Percentiles rank a stretch among this genome's conserved stretches.
Evolutionary conservation across 2,329 filamentous ascomycete species (phyloP).

Genomic region (Rhinocladiella mackenziei): DNA sequence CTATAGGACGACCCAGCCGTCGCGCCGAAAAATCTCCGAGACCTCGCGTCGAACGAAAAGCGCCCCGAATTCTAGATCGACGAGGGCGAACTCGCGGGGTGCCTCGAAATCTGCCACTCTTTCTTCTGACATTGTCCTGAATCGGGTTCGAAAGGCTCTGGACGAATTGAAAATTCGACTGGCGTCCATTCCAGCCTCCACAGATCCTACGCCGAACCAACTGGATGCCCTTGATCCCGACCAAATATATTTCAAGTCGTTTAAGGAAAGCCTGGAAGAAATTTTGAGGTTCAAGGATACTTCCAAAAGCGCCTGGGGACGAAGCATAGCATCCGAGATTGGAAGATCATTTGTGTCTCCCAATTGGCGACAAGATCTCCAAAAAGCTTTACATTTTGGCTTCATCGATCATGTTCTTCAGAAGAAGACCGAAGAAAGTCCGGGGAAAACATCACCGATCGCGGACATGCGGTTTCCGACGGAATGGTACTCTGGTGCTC

Average conservation of each 20-base stretch:
- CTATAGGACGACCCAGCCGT: conserved; percentile 28
- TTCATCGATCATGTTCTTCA: conserved; percentile 27
- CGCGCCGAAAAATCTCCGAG: not conserved
- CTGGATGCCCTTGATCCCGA: conserved; percentile 21
- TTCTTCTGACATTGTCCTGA: not conserved
- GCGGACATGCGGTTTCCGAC: conserved; percentile 67
- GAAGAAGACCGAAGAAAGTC: conserved; percentile 8
- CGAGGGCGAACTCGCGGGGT: not conserved
- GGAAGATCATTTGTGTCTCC: conserved; percentile 8
- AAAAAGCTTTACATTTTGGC: conserved; percentile 22
- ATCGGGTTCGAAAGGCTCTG: conserved; percentile 9
- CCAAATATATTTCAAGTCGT: conserved; percentile 13
- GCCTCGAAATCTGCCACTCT: not conserved
- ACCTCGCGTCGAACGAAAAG: no score
- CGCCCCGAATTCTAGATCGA: not conserved
- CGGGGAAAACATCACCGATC: conserved; percentile 3
- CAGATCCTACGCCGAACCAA: conserved; percentile 13
- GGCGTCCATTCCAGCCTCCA: conserved; percentile 7
- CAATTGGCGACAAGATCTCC: conserved; percentile 14
- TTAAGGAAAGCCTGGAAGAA: conserved; percentile 10
- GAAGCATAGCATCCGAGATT: conserved; percentile 2
- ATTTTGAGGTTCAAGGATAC: no score
- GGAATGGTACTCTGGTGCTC: conserved; percentile 87
- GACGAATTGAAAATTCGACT: conserved; percentile 12
- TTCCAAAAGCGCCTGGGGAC: not conserved